Base-by-base conservation (phyloP, 2,329 filamentous ascomycete species). In the Penicillium sp. region DNA sequence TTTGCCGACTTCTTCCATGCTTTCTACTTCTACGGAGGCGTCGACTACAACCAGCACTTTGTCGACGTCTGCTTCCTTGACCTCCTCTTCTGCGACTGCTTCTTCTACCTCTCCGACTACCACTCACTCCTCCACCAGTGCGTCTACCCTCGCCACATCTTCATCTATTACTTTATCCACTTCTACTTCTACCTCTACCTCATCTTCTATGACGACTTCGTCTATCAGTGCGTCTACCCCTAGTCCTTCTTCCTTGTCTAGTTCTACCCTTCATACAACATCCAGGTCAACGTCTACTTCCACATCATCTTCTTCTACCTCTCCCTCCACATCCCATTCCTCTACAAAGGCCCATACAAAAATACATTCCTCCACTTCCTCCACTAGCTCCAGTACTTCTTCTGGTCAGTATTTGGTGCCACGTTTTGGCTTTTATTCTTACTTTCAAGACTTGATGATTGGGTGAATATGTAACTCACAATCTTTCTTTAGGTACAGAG, bases 381-480 rank as follows among this genome's bases (percentile, higher is more conserved):
- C 64, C 38, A 54, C 41, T 43, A 57, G 61, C 61, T 64, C 69
- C 62, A 55, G 63, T 57, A 64, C 57, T 57, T 62, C 53, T 63
- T 20, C 20, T 20, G 64, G 70, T 73, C 61, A 72, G 71, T 72
- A 63, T 59, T 61, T 60, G 61, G 59, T 60, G 60, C 57, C 53
- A 62, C 43, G 57, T 47, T 39, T 28, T 54, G 57, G 62, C 53
- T 66, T 64, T 57, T 55, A 60, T 34, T 50, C 48, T 39, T 53
- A 52, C 51, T 37, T 37, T 43, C 22, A n/a, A 45, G 25, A 20
- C 39, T 34, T 43, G 37, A 20, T 17, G 22, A 7, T 25, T 57
- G 3, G 10, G 14, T 3, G 8, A 41, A 12, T 11, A 15, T 3
- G 5, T 15, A 1, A 48, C 61, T 69, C 38, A 69, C 63, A 2